Conservation (phyloP, 2,329 filamentous ascomycete species). For the Botrytis pseudocinerea region DNA sequence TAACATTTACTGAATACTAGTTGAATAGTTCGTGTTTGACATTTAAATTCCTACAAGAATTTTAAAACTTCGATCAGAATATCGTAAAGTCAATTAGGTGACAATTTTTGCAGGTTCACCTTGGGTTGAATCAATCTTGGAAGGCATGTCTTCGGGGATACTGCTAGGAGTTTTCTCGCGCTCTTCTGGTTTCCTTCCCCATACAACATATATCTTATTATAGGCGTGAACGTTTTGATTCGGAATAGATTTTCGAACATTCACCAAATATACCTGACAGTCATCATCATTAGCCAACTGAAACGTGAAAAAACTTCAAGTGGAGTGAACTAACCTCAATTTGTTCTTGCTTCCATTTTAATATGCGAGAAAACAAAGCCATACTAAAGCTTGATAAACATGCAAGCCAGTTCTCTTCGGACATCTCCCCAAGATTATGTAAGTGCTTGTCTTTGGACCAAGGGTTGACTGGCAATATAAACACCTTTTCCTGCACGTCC, state of each 20-base stretch:
- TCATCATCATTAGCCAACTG: not conserved
- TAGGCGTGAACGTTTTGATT: conserved; percentile 38
- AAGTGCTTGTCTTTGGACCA: conserved; percentile 49
- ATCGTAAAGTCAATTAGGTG: not conserved
- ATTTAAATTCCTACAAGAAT: not conserved
- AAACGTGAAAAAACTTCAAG: too few species aligned
- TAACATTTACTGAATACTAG: not conserved
- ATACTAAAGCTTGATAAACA: conserved; percentile 36
- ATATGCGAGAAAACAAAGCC: conserved; percentile 33
- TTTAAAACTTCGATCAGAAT: too few species aligned
- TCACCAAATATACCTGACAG: conserved; percentile 35
- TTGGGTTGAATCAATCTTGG: too few species aligned
- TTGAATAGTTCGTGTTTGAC: not conserved
- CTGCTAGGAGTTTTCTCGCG: not conserved
- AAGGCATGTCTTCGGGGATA: not conserved
- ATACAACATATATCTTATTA: conserved; percentile 37
- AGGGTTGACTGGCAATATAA: conserved; percentile 55
- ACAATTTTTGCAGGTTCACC: not conserved
- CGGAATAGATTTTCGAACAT: conserved; percentile 34
- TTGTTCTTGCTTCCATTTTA: conserved; percentile 38
- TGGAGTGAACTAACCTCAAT: conserved; percentile 34
- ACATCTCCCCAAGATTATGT: conserved; percentile 34
- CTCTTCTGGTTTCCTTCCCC: conserved; percentile 34
- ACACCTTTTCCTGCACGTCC: conserved; percentile 53
- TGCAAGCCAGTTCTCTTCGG: conserved; percentile 35